Evolutionary conservation across 2,329 filamentous ascomycete species (phyloP).

Genomic region (Cladophialophora chaetospira): DNA sequence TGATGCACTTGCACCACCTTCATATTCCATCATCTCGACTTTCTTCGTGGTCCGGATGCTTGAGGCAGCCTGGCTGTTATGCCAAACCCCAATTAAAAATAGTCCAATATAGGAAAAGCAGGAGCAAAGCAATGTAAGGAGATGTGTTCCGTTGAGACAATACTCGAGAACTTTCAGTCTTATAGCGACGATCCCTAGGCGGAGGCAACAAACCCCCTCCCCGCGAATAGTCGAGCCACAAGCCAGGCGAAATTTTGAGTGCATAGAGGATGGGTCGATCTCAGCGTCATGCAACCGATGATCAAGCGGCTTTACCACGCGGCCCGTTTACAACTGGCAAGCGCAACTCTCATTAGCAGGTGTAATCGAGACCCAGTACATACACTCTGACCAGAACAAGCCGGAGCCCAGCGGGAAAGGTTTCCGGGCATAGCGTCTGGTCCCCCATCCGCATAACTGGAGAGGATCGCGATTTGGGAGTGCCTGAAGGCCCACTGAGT

Average conservation of each 20-base stretch:
- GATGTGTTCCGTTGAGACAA: too few relatives aligned
- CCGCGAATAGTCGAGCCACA: too few relatives aligned
- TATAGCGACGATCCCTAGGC: too few relatives aligned
- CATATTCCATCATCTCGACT: too few relatives aligned
- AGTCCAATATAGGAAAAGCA: too few relatives aligned
- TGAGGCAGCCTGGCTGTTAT: too few relatives aligned
- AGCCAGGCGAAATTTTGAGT: too few relatives aligned
- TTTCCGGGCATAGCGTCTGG: neutral
- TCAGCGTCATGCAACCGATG: neutral
- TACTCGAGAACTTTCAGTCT: too few relatives aligned
- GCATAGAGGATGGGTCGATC: neutral
- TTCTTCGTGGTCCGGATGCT: too few relatives aligned
- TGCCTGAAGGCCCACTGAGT: neutral
- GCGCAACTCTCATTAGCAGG: neutral
- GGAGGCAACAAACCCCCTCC: too few relatives aligned
- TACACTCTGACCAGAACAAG: neutral
- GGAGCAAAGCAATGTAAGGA: too few relatives aligned
- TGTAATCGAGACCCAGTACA: neutral
- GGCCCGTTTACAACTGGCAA: neutral
- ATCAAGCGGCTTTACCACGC: neutral
- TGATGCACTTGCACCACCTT: neutral
- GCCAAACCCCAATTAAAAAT: too few relatives aligned
- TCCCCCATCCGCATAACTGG: neutral
- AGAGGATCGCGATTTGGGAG: neutral
- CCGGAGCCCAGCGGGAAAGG: neutral